phyloP scores from a whole-genome alignment of 1,284 basidiomycete species.

The Exsudoporus floridanus region DNA sequence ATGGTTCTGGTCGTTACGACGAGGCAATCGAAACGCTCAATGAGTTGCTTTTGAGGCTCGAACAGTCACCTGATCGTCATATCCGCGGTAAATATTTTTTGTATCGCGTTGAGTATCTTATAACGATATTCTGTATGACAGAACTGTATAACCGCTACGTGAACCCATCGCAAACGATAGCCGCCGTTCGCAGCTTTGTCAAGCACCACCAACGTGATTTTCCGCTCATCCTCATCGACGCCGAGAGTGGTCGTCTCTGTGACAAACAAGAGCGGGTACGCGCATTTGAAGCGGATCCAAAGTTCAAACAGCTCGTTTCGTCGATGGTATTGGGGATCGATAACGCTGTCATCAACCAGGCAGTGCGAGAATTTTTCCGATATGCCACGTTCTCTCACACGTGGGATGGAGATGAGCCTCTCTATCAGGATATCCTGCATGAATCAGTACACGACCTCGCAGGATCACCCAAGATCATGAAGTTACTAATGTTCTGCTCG shows the following conservation, averaged over 20 bases:
- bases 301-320: slow-evolving; percentile 18
- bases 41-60: slow-evolving; percentile 6
- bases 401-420: slow-evolving; percentile 22
- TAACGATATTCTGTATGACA: neutral
- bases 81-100: slow-evolving; percentile 9
- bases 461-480: slow-evolving; percentile 9
- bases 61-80: slow-evolving; percentile 2
- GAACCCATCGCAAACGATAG: slow-evolving; percentile 11
- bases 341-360: slow-evolving; percentile 1
- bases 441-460: slow-evolving; percentile 12
- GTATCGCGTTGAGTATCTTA: neutral
- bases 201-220: slow-evolving; percentile 11
- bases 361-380: slow-evolving; percentile 13
- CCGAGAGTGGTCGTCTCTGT: slow-evolving; percentile 16
- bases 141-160: slow-evolving; percentile 5
- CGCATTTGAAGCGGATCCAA: slow-evolving; percentile 12
- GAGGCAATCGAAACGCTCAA: slow-evolving; percentile 14
- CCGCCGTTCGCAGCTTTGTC: neutral
- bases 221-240: slow-evolving; percentile 16
- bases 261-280: slow-evolving; percentile 10
- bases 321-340: slow-evolving; percentile 11
- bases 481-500: slow-evolving; percentile 22
- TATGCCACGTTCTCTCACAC: slow-evolving; percentile 29
- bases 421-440: slow-evolving; percentile 12
- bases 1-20: slow-evolving; percentile 15